A percentile compares a stretch with the other conserved stretches of the same genome.
Conservation (phyloP, 129 eudicot genomes). For the Smallanthus sonchifolius region DNA sequence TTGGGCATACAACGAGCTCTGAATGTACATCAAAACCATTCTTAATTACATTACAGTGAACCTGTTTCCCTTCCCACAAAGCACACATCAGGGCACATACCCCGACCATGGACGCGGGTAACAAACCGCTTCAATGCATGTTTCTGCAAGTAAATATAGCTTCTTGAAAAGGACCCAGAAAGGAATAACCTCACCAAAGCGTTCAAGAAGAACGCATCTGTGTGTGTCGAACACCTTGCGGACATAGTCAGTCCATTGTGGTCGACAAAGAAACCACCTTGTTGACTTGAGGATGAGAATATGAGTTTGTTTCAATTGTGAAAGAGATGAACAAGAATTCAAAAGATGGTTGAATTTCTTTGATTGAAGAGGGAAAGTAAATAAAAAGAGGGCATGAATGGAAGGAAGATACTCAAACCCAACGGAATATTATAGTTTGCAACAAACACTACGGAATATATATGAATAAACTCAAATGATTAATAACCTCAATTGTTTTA, state of each 20-base stretch:
- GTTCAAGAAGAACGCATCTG: constrained; percentile 32
- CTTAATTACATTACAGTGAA: constrained; percentile 38
- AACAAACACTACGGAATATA: too few species aligned
- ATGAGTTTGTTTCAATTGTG: constrained; percentile 33
- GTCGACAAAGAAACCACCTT: constrained; percentile 18
- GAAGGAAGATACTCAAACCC: not conserved
- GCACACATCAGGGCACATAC: constrained; percentile 31
- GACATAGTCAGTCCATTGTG: constrained; percentile 38
- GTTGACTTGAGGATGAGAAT: constrained; percentile 31
- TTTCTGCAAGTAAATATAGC: constrained; percentile 25
- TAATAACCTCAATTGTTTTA: too few species aligned
- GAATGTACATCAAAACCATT: constrained; percentile 33
- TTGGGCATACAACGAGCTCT: constrained; percentile 48
- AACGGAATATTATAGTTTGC: not conserved
- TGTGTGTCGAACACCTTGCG: constrained; percentile 35
- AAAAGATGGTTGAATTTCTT: constrained; percentile 22
- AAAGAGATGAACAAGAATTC: constrained; percentile 31
- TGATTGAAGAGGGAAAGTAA: constrained; percentile 5
- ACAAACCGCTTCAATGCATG: constrained; percentile 29
- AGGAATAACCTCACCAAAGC: constrained; percentile 27
- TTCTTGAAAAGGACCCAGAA: constrained; percentile 37
- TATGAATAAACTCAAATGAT: too few species aligned
- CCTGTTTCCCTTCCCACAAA: constrained; percentile 40
- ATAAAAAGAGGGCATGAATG: constrained; percentile 21
- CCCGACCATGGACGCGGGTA: constrained; percentile 29